These are phyloP conservation scores for Datisca glomerata DNA, from an alignment of 306 rosid genomes.

Conservation along the genomic window DNA sequence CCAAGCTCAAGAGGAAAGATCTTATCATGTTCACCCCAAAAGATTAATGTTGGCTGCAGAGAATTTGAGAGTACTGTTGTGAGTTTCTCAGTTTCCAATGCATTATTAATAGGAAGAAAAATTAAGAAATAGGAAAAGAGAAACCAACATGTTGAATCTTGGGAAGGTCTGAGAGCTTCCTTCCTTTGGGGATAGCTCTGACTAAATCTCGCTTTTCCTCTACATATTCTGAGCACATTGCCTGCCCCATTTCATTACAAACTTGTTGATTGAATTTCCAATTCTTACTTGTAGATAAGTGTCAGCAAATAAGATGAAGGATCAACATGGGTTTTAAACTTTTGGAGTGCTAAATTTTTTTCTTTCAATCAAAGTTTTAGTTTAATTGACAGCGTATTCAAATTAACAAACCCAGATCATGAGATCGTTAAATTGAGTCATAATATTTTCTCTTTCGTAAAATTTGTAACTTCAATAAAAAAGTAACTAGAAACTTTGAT, in stretches of 20 bases:
- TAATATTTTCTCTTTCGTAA: too few species aligned
- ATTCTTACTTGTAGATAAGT: background rate
- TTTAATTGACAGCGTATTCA: too few species aligned
- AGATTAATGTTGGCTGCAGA: conserved; percentile 54
- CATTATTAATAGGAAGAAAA: background rate
- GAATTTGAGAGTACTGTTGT: background rate
- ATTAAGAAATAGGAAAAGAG: background rate
- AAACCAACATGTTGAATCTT: conserved; percentile 57
- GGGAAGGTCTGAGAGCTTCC: conserved; percentile 50
- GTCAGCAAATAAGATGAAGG: background rate
- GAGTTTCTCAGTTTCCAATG: background rate
- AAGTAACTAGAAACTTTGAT: too few species aligned
- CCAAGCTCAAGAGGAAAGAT: conserved; percentile 61
- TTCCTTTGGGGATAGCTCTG: conserved; percentile 37
- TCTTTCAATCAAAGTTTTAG: too few species aligned
- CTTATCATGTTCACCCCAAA: conserved; percentile 81
- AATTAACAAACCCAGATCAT: too few species aligned
- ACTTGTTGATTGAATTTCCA: too few species aligned
- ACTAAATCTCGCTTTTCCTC: conserved; percentile 70
- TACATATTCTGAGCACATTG: conserved; percentile 49
- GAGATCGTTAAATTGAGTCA: too few species aligned
- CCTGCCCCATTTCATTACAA: conserved; percentile 23
- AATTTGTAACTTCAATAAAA: too few species aligned
- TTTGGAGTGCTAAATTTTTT: too few species aligned
- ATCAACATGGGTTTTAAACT: too few species aligned